These are phyloP conservation scores for Kazachstania psychrophila DNA, from an alignment of 805 yeast genomes.

Conservation along the genomic window DNA sequence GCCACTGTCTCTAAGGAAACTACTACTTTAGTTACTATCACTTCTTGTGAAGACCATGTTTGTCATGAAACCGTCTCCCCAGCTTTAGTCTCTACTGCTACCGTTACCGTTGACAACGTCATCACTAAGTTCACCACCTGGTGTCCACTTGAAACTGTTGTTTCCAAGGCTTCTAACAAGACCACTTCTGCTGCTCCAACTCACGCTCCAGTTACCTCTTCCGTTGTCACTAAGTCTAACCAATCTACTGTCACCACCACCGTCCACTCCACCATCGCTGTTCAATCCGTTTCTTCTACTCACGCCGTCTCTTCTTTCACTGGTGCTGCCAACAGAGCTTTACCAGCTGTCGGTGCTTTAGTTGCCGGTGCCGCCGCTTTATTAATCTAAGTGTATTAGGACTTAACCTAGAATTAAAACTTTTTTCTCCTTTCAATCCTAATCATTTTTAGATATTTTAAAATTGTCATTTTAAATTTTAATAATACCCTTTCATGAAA, in stretches of 20 bases:
- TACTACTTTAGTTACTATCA: constrained; percentile 31
- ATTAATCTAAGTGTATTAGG: constrained; percentile 32
- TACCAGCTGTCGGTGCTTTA: constrained; percentile 41
- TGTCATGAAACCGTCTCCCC: constrained; percentile 29
- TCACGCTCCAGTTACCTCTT: constrained; percentile 25
- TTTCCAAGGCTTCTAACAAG: background rate
- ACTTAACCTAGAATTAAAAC: background rate
- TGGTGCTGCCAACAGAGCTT: constrained; percentile 39
- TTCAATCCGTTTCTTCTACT: constrained; percentile 11
- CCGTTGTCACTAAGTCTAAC: constrained; percentile 13
- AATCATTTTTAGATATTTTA: background rate
- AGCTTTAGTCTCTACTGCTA: constrained; percentile 31
- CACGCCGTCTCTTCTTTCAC: constrained; percentile 27
- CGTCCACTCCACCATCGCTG: constrained; percentile 7
- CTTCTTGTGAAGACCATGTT: constrained; percentile 28
- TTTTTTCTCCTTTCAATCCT: background rate
- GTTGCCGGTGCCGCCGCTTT: constrained; percentile 43
- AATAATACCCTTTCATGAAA: background rate
- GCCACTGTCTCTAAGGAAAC: constrained; percentile 15
- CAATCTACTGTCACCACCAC: constrained; percentile 11
- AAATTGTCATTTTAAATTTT: background rate
- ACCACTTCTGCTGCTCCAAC: constrained; percentile 22
- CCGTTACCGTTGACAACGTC: constrained; percentile 24
- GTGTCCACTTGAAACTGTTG: constrained; percentile 27
- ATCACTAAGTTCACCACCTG: constrained; percentile 27